Conservation (phyloP, 192 early-diverging fungal species). For the Chytriomyces sp. region DNA sequence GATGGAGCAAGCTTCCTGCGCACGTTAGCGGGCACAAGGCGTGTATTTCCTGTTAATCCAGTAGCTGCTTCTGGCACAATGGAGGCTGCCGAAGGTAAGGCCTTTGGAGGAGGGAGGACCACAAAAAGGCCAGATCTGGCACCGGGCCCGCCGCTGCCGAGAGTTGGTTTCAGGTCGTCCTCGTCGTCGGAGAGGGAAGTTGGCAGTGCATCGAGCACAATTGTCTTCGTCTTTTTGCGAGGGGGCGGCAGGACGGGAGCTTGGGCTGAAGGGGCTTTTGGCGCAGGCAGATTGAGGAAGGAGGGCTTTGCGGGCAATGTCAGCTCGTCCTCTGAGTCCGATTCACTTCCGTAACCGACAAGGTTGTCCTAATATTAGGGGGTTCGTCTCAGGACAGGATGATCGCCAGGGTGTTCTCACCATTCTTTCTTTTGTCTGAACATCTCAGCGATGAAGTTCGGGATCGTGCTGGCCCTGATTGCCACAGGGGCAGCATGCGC, state of each 20-base stretch:
- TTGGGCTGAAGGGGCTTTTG: background rate
- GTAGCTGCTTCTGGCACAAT: too few species aligned
- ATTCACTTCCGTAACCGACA: background rate
- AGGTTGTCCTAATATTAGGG: too few species aligned
- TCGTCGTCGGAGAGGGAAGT: conserved; percentile 1
- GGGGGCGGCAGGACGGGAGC: background rate
- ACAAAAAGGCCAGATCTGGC: conserved; percentile 6
- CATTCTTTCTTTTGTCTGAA: background rate
- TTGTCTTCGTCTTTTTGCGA: background rate
- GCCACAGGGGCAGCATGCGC: background rate
- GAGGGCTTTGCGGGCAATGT: background rate
- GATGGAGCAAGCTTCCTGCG: background rate
- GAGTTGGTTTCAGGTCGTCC: background rate
- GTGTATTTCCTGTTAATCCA: background rate
- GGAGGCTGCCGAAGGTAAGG: background rate
- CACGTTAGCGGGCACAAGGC: conserved; percentile 9
- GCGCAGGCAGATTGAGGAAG: background rate
- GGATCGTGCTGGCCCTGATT: background rate
- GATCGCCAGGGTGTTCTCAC: too few species aligned
- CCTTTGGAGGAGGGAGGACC: conserved; percentile 19
- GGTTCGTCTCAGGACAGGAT: too few species aligned
- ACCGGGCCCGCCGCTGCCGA: too few species aligned
- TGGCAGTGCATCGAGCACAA: background rate
- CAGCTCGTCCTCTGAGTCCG: background rate
- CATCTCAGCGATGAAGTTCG: background rate